Evolutionary conservation across 768 basidiomycete species (phyloP), one percentile per base, ranked within the genome.

Genomic region (Xerocomellus chrysenteron): DNA sequence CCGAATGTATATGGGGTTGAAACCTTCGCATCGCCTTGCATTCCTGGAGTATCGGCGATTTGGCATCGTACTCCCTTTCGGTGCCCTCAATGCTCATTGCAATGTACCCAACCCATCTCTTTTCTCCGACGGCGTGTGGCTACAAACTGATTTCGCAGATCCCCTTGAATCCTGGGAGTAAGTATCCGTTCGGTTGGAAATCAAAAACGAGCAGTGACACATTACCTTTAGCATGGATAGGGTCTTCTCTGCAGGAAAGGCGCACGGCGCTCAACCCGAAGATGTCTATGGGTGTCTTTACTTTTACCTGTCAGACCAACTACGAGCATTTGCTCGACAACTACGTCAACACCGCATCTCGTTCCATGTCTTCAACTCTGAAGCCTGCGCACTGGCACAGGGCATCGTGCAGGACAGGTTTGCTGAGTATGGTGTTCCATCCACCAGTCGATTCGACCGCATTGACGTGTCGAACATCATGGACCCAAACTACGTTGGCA

Each of bases 151-250:
- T 36, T 69, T 65, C 33, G 71, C 76, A 4, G 79, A 76, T 42
- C 81, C 83, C 0, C 71, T 84, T 1, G 72, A 71, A 36, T 78
- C 78, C 19, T 84, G 81, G 81, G 75, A 81, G 79, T 79, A 60
- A 64, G 76, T 68, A 13, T 13, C 0, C 7, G 19, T 56, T 47
- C 17, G 16, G 2, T 30, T 26, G 10, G 2, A 42, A 30, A 36
- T 13, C 10, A 36, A 19, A 36, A 19, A 32, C 8, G 48, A 56
- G 43, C 13, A 37, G 5, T 62, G 17, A 65, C 28, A 32, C 4
- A 11, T 26, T 12, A 30, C 52, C 51, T 36, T 39, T 54, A 80
- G 80, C 60, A 48, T 78, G n/a, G 66, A 76, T 26, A 59, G 71
- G n/a, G 74, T 82, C 19, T 65, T 75, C 35, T 55, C 63, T 16